phyloP scores from a whole-genome alignment of 176 grass and related monocot species.

The Avena atlantica region DNA sequence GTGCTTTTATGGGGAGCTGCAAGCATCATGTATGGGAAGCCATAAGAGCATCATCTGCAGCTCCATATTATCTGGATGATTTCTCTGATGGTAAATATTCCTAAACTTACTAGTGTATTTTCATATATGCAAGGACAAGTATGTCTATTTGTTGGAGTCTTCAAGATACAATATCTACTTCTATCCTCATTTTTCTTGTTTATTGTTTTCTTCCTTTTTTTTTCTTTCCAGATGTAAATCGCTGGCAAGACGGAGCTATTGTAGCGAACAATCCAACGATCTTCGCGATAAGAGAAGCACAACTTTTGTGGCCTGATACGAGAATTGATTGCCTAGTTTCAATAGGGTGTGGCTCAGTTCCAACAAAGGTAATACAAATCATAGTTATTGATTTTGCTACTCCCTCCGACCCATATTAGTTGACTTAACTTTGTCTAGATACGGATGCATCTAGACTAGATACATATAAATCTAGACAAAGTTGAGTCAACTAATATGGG shows the following conservation, averaged over 20 bases:
- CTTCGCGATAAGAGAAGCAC: conserved; percentile 97
- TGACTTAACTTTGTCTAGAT: too few species aligned
- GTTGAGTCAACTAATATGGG: too few species aligned
- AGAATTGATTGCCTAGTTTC: conserved; percentile 93
- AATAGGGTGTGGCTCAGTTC: conserved; percentile 92
- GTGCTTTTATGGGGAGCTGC: conserved; percentile 96
- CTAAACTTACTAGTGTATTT: conserved; percentile 13
- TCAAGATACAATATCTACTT: conserved; percentile 16
- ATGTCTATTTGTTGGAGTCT: conserved; percentile 30
- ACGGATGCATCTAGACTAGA: too few species aligned
- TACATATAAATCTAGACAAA: too few species aligned
- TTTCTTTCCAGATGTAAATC: conserved; percentile 74
- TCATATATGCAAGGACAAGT: conserved; percentile 23
- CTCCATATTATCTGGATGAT: conserved; percentile 99
- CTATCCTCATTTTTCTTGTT: conserved; percentile 15
- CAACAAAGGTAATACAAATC: conserved; percentile 75
- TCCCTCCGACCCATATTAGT: too few species aligned
- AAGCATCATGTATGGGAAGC: conserved; percentile 95
- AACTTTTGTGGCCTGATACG: conserved; percentile 98
- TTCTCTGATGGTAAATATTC: conserved; percentile 84
- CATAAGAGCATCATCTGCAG: conserved; percentile 97
- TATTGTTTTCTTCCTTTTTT: conserved; percentile 26
- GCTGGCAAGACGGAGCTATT: conserved; percentile 99
- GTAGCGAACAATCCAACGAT: conserved; percentile 99
- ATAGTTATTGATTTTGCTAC: conserved; percentile 1